Percentiles rank a stretch among this genome's conserved stretches.
Evolutionary conservation across 306 rosid species (phyloP).

Genomic region (Trifolium repens): DNA sequence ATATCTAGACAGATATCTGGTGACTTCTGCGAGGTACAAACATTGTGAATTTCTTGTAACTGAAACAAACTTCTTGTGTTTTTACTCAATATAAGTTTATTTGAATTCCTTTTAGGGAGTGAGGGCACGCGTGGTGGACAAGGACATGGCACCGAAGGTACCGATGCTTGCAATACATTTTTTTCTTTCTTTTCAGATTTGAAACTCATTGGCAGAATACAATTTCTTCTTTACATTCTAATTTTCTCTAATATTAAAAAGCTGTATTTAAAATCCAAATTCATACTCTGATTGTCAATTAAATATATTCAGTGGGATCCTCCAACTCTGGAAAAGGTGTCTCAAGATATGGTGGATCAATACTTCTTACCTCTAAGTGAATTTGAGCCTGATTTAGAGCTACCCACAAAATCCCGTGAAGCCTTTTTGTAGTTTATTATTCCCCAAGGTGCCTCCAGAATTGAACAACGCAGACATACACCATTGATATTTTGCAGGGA

Average conservation of each 20-base stretch:
- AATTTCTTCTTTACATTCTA: background rate
- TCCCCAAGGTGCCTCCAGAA: background rate
- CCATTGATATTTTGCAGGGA: constrained; percentile 32
- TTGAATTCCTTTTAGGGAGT: constrained; percentile 66
- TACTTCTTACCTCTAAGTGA: constrained; percentile 70
- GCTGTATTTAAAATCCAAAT: constrained; percentile 3
- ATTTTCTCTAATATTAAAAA: background rate
- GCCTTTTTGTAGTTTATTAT: constrained; percentile 55
- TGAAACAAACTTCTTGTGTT: background rate
- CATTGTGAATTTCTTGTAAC: background rate
- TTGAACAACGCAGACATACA: background rate
- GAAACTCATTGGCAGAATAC: background rate
- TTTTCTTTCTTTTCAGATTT: background rate
- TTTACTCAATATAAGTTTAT: constrained; percentile 29
- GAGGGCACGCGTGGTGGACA: constrained; percentile 85
- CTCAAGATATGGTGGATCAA: constrained; percentile 78
- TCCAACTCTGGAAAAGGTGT: constrained; percentile 79
- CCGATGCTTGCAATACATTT: background rate
- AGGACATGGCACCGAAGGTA: constrained; percentile 86
- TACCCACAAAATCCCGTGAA: constrained; percentile 73
- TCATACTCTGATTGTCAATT: constrained; percentile 12
- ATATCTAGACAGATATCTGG: constrained; percentile 61
- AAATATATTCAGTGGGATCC: constrained; percentile 86
- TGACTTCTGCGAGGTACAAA: constrained; percentile 82
- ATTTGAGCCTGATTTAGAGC: constrained; percentile 73